Percentiles rank a stretch among this genome's conserved stretches.
Conservation (phyloP, 495 filamentous ascomycete genomes). For the Neurospora pannonica region DNA sequence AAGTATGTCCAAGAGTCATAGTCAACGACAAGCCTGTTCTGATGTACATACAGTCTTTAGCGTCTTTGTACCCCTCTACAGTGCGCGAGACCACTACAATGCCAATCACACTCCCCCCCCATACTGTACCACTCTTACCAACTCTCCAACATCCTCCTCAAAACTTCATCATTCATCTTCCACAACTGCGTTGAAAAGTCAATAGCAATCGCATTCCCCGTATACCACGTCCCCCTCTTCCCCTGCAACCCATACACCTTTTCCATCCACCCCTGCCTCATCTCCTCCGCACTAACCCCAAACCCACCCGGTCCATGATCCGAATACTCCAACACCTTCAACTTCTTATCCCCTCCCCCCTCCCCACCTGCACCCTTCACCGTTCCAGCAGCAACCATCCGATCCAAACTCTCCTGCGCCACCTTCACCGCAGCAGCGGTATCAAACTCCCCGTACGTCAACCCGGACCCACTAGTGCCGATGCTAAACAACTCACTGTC, state of each 20-base stretch:
- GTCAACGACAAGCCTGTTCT: too few relatives aligned
- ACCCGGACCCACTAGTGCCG: neutral
- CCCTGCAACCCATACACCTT: slow-evolving; percentile 32
- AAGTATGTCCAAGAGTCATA: too few relatives aligned
- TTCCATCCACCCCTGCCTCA: slow-evolving; percentile 28
- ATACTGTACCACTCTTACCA: too few relatives aligned
- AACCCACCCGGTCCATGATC: slow-evolving; percentile 27
- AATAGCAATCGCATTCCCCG: slow-evolving; percentile 15
- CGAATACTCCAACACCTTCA: slow-evolving; percentile 25
- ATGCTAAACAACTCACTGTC: neutral
- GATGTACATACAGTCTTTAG: neutral
- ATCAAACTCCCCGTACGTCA: slow-evolving; percentile 3
- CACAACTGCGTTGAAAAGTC: slow-evolving; percentile 7
- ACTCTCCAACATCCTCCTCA: neutral
- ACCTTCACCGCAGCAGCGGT: neutral
- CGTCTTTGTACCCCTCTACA: too few relatives aligned
- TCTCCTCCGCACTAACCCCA: slow-evolving; percentile 20
- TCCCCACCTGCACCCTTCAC: slow-evolving; percentile 1
- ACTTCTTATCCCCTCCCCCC: neutral
- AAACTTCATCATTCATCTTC: slow-evolving; percentile 12
- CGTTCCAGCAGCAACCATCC: slow-evolving; percentile 3
- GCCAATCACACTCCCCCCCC: too few relatives aligned
- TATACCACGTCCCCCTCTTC: slow-evolving; percentile 32
- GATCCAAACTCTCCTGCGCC: slow-evolving; percentile 3
- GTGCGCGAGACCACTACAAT: too few relatives aligned